Conservation (phyloP, 2,329 filamentous ascomycete species). For the Xylariaceae sp. region DNA sequence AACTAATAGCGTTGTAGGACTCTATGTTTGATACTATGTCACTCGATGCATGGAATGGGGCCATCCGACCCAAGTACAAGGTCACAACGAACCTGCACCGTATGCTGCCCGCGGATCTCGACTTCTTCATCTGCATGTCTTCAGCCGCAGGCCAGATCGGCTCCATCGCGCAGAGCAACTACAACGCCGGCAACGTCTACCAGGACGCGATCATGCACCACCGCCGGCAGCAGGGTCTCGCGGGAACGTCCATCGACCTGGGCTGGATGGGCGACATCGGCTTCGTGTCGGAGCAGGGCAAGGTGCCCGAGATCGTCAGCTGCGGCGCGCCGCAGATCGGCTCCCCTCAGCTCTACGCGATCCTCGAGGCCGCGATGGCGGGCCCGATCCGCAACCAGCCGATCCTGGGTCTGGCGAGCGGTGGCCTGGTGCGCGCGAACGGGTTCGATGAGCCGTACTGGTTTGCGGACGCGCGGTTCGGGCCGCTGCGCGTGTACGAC, state of each 20-base stretch:
- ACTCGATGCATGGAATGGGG: conserved; percentile 19
- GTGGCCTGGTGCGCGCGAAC: conserved; percentile 22
- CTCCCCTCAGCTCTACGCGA: conserved; percentile 19
- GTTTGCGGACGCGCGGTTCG: conserved; percentile 26
- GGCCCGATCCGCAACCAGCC: conserved; percentile 19
- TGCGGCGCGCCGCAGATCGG: conserved; percentile 21
- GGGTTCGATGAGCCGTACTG: conserved; percentile 26
- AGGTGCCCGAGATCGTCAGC: conserved; percentile 25
- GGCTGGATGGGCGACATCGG: conserved; percentile 25
- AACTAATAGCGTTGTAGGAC: conserved; percentile 16
- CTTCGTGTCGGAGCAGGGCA: conserved; percentile 24
- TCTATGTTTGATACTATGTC: conserved; percentile 27
- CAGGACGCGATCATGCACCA: conserved; percentile 24
- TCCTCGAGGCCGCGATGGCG: conserved; percentile 20
- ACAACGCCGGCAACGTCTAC: conserved; percentile 27
- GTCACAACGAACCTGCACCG: conserved; percentile 25
- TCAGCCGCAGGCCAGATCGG: conserved; percentile 25
- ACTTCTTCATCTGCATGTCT: conserved; percentile 26
- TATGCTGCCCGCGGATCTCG: conserved; percentile 23
- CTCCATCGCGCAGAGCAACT: conserved; percentile 27
- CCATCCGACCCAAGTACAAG: conserved; percentile 21
- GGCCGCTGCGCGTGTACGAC: conserved; percentile 20
- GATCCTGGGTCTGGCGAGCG: conserved; percentile 22
- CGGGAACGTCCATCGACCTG: conserved; percentile 22
- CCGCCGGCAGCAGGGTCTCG: conserved; percentile 21